A percentile compares a stretch with the other conserved stretches of the same genome.
Conservation (phyloP, 140 eudicot genomes). For the Senecio squalidus region DNA sequence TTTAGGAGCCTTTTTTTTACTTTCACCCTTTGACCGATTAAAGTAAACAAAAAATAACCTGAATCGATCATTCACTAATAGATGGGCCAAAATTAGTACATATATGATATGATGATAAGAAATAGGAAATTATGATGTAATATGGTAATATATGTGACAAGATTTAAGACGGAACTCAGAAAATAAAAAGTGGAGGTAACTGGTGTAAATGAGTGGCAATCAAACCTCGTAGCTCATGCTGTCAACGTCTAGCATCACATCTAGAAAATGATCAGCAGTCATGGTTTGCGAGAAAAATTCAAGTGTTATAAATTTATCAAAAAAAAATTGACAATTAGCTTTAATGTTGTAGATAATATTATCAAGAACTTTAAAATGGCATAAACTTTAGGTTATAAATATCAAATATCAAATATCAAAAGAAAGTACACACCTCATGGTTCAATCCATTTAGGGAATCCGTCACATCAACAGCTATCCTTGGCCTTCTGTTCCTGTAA, state of each 20-base stretch:
- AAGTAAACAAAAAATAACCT: no score
- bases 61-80: background rate
- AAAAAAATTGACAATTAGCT: background rate
- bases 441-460: constrained; percentile 15
- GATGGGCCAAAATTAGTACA: background rate
- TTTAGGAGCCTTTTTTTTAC: no score
- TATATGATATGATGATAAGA: background rate
- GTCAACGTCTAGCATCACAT: constrained; percentile 50
- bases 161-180: background rate
- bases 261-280: constrained; percentile 28
- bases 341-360: background rate
- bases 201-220: background rate
- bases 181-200: background rate
- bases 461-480: constrained; percentile 22
- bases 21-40: no score
- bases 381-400: no score
- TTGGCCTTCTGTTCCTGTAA: constrained; percentile 26
- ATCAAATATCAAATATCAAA: no score
- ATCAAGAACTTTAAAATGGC: no score
- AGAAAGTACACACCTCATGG: constrained; percentile 28
- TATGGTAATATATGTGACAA: background rate
- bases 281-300: constrained; percentile 17
- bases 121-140: background rate
- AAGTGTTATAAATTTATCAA: background rate
- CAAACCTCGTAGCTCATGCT: constrained; percentile 46